Conservation (phyloP, 768 basidiomycete genomes). For the Imleria badia region DNA sequence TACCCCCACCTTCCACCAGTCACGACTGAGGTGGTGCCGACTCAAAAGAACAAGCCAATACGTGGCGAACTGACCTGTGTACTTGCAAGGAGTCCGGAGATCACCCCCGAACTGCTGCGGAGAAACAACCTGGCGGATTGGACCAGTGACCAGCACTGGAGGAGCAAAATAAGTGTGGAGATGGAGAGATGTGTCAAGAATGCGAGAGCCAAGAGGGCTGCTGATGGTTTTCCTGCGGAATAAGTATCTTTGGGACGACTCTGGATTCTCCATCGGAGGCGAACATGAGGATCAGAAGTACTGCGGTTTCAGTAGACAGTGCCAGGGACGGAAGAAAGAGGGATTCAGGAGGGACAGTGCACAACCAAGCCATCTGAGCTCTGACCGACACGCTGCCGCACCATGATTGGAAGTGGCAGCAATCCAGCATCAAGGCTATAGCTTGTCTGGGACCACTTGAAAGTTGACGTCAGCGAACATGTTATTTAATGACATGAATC, state of each 20-base stretch:
- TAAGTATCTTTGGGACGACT: background rate
- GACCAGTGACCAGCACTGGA: constrained; percentile 62
- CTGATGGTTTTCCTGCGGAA: constrained; percentile 53
- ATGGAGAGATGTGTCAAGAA: constrained; percentile 69
- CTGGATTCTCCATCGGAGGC: constrained; percentile 58
- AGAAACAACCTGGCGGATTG: constrained; percentile 66
- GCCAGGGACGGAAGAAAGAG: constrained; percentile 77
- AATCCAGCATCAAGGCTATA: no score
- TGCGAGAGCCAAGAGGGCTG: constrained; percentile 65
- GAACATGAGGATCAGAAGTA: constrained; percentile 65
- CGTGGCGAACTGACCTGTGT: constrained; percentile 45
- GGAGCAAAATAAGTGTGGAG: constrained; percentile 64
- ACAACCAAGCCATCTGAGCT: constrained; percentile 55
- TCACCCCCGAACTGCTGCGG: constrained; percentile 40
- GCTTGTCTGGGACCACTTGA: no score
- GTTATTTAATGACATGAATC: no score
- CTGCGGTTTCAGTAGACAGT: constrained; percentile 74
- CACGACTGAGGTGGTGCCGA: constrained; percentile 47
- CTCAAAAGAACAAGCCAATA: constrained; percentile 52
- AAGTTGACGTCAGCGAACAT: no score
- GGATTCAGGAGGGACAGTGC: constrained; percentile 84
- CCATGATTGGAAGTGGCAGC: no score
- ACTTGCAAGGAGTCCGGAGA: constrained; percentile 20
- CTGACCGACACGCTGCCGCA: constrained; percentile 50
- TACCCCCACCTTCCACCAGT: constrained; percentile 56